Evolutionary conservation across 495 filamentous ascomycete genomes (phyloP).

Genomic region (Xylaria castorea): DNA sequence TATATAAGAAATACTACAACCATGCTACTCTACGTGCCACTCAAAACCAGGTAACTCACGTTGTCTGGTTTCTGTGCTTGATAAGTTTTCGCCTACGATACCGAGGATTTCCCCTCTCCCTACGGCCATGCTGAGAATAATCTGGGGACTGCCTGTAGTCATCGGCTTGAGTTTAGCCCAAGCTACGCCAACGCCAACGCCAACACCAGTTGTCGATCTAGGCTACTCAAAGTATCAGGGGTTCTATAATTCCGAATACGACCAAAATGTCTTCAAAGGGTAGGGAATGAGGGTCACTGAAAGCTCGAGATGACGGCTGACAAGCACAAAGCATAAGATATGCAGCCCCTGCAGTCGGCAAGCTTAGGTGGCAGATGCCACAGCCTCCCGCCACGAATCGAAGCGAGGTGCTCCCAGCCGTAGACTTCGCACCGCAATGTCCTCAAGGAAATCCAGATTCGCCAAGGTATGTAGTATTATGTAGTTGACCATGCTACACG

Average conservation of each 20-base stretch:
- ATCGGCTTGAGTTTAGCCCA: constrained; percentile 19
- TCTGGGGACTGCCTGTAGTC: constrained; percentile 5
- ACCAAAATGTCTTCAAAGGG: constrained; percentile 40
- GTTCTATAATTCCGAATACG: constrained; percentile 33
- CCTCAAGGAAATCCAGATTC: constrained; percentile 29
- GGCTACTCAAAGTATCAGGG: constrained; percentile 43
- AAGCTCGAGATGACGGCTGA: constrained; percentile 11
- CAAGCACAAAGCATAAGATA: constrained; percentile 39
- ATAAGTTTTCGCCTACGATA: not conserved
- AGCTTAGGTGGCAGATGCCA: constrained; percentile 43
- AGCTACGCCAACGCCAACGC: constrained; percentile 21
- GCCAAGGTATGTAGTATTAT: constrained; percentile 25
- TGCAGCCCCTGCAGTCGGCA: constrained; percentile 41
- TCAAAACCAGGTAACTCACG: not conserved
- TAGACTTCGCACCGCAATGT: constrained; percentile 34
- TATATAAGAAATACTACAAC: constrained; percentile 1
- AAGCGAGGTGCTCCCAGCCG: constrained; percentile 34
- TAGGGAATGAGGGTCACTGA: not conserved
- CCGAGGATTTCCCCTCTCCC: not conserved
- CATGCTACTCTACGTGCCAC: not conserved
- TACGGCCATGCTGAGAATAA: constrained; percentile 24
- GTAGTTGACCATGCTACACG: not conserved
- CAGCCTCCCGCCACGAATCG: constrained; percentile 35
- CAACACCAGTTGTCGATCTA: constrained; percentile 41
- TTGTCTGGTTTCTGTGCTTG: not conserved